phyloP scores from a whole-genome alignment of 2,329 filamentous ascomycete species.

The Huntiella savannae region DNA sequence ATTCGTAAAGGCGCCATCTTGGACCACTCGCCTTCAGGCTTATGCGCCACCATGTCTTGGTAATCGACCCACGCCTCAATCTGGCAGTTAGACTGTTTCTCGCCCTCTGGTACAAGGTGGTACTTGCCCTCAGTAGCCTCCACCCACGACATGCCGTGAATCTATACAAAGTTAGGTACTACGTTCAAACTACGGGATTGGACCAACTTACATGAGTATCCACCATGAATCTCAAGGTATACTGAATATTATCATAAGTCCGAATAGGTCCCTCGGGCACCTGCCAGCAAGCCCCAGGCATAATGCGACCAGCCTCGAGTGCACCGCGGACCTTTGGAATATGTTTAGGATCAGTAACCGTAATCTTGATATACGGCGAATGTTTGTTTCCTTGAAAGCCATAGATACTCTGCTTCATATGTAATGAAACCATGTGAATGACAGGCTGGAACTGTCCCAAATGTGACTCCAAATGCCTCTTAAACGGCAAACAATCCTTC shows the following conservation, averaged over 20 bases:
- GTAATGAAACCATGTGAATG: constrained; percentile 65
- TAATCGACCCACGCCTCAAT: constrained; percentile 83
- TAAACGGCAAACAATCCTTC: constrained; percentile 61
- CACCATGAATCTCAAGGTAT: constrained; percentile 92
- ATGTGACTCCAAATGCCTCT: constrained; percentile 60
- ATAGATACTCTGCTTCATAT: constrained; percentile 77
- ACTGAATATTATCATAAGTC: constrained; percentile 93
- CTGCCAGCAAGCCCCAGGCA: constrained; percentile 85
- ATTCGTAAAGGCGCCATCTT: constrained; percentile 93
- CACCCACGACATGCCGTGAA: constrained; percentile 95
- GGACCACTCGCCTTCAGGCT: constrained; percentile 82
- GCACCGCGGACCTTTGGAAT: constrained; percentile 57
- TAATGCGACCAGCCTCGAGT: constrained; percentile 59
- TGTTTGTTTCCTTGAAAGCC: constrained; percentile 87
- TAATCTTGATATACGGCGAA: constrained; percentile 83
- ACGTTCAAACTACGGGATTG: no score
- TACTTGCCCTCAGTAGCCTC: constrained; percentile 62
- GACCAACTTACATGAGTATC: constrained; percentile 54
- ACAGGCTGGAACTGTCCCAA: constrained; percentile 53
- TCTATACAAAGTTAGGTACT: constrained; percentile 24
- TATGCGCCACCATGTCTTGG: constrained; percentile 65
- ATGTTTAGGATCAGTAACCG: constrained; percentile 71
- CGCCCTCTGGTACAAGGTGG: constrained; percentile 42
- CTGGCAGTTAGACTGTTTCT: constrained; percentile 80
- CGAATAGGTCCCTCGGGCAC: constrained; percentile 47